phyloP scores from a whole-genome alignment of 2,329 filamentous ascomycete species.

The Uncinocarpus reesii region DNA sequence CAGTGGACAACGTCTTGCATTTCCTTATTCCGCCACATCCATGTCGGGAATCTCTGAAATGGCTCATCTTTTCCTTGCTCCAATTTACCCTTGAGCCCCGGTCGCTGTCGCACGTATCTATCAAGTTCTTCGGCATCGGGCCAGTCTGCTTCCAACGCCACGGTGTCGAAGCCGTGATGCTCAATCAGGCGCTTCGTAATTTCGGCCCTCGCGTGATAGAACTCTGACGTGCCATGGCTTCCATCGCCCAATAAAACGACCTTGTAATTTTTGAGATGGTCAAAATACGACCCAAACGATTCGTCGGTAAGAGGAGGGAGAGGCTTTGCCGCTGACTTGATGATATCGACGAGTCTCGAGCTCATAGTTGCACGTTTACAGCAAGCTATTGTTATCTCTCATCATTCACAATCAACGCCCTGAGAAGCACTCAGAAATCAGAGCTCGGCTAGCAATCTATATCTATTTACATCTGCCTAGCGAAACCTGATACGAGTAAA shows the following conservation, averaged over 20 bases:
- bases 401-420: neutral
- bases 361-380: constrained; percentile 14
- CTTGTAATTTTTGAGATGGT: constrained; percentile 31
- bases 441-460: no score
- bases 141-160: constrained; percentile 47
- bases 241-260: constrained; percentile 40
- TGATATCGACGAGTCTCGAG: constrained; percentile 26
- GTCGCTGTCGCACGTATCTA: constrained; percentile 41
- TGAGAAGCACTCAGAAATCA: neutral
- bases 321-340: constrained; percentile 29
- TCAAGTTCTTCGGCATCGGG: constrained; percentile 45
- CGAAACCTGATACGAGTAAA: neutral
- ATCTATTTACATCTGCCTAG: no score
- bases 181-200: constrained; percentile 44
- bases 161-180: constrained; percentile 42
- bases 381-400: neutral
- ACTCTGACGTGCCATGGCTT: constrained; percentile 47
- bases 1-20: constrained; percentile 44
- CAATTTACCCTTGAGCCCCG: constrained; percentile 28
- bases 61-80: constrained; percentile 27
- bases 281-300: constrained; percentile 35
- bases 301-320: constrained; percentile 29
- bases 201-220: constrained; percentile 43
- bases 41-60: constrained; percentile 44
- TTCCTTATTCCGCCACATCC: constrained; percentile 49